phyloP scores from a whole-genome alignment of 2,329 filamentous ascomycete genomes.

The Cladosporium sp. region DNA sequence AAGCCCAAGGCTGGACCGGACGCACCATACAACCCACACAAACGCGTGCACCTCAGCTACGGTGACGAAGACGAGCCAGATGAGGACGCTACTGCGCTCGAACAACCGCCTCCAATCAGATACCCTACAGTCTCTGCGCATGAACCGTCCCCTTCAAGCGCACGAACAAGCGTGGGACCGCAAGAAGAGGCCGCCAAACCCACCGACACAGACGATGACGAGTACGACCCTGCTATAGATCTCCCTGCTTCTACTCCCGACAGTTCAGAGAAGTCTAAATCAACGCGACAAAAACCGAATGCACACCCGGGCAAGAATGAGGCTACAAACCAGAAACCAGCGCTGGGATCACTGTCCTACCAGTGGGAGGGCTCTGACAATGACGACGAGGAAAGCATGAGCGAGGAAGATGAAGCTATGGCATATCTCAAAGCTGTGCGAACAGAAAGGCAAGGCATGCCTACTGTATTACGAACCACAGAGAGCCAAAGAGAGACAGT shows the following conservation, averaged over 20 bases:
- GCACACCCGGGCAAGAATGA: slow-evolving; percentile 14
- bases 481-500: slow-evolving; percentile 28
- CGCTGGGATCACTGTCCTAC: slow-evolving; percentile 22
- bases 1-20: slow-evolving; percentile 28
- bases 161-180: background rate
- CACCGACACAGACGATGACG: background rate
- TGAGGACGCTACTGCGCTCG: background rate
- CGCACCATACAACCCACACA: slow-evolving; percentile 28
- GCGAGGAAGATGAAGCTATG: slow-evolving; percentile 29
- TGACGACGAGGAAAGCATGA: slow-evolving; percentile 20
- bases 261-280: background rate
- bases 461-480: slow-evolving; percentile 22
- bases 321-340: slow-evolving; percentile 23
- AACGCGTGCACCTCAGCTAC: slow-evolving; percentile 32
- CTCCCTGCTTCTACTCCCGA: background rate
- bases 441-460: slow-evolving; percentile 25
- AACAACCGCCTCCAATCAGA: background rate
- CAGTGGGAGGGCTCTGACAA: slow-evolving; percentile 18
- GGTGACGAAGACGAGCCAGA: slow-evolving; percentile 26
- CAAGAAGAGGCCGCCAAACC: background rate
- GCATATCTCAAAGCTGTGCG: slow-evolving; percentile 30
- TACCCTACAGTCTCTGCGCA: background rate
- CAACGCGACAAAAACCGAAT: background rate
- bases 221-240: background rate
- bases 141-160: background rate